Conservation (phyloP, 1,139 yeast genomes). For the Pichia sp. region DNA sequence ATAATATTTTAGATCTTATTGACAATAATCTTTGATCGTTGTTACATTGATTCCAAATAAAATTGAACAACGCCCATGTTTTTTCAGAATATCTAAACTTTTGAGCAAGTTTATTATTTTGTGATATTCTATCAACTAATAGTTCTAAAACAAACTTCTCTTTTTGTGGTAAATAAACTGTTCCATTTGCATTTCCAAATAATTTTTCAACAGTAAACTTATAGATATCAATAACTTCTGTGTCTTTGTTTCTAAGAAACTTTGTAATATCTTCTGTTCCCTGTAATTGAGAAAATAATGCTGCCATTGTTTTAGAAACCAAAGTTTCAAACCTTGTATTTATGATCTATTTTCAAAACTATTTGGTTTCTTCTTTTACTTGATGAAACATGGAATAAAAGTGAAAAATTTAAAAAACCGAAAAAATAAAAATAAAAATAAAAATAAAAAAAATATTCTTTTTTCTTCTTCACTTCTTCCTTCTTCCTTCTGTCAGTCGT, state of each 20-base stretch:
- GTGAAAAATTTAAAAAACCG: too few species aligned
- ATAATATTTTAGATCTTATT: slow-evolving; percentile 23
- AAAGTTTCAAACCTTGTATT: too few species aligned
- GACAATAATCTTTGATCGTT: slow-evolving; percentile 8
- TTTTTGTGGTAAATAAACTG: slow-evolving; percentile 53
- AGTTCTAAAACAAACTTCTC: slow-evolving; percentile 59
- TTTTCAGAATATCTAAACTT: slow-evolving; percentile 37
- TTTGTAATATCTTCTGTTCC: slow-evolving; percentile 36
- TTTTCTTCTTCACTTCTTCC: too few species aligned
- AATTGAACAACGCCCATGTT: slow-evolving; percentile 44
- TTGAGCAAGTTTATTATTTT: slow-evolving; percentile 30
- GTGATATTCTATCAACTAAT: slow-evolving; percentile 59
- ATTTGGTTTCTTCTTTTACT: too few species aligned
- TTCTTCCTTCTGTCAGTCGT: too few species aligned
- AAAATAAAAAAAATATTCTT: too few species aligned
- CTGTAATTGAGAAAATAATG: not conserved
- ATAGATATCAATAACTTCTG: slow-evolving; percentile 40
- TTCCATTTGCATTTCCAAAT: slow-evolving; percentile 31
- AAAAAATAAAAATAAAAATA: too few species aligned
- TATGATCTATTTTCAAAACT: too few species aligned
- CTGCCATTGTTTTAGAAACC: not conserved
- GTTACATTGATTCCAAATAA: slow-evolving; percentile 35
- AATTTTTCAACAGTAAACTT: slow-evolving; percentile 38
- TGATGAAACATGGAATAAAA: too few species aligned
- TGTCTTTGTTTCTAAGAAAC: slow-evolving; percentile 52